Conservation (phyloP, 176 grass and related monocot genomes). For the Hsuehochloa calcarea region DNA sequence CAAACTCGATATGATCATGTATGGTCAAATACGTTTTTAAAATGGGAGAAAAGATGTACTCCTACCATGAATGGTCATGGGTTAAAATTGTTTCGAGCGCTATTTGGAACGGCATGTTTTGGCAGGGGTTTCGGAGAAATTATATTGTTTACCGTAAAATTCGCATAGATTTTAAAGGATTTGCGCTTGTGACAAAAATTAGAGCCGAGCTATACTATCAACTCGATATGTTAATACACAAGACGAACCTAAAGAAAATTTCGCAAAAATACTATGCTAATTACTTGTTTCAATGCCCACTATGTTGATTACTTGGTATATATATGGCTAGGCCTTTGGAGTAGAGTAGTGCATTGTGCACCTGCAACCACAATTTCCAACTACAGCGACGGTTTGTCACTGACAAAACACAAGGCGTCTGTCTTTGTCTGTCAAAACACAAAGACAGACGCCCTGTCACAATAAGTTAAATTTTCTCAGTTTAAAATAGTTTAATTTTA, state of each 20-base stretch:
- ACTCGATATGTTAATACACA: not conserved
- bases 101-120: not conserved
- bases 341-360: not conserved
- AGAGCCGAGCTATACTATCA: not conserved
- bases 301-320: not conserved
- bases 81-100: too few relatives aligned
- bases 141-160: not conserved
- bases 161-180: not conserved
- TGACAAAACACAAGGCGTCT: slow-evolving; percentile 30
- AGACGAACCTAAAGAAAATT: not conserved
- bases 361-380: not conserved
- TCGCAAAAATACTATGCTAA: not conserved
- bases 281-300: not conserved
- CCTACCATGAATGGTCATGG: too few relatives aligned
- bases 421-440: not conserved
- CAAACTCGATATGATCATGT: not conserved
- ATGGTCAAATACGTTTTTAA: not conserved
- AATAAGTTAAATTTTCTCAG: too few relatives aligned
- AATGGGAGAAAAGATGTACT: not conserved
- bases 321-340: not conserved
- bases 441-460: too few relatives aligned
- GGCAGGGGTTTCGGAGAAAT: not conserved
- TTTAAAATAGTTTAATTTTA: too few relatives aligned
- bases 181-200: not conserved
- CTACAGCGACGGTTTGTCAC: not conserved